Evolutionary conservation across 768 basidiomycete genomes (phyloP), one percentile per base, ranked within the genome.

Genomic region (Phlegmacium glaucopus): DNA sequence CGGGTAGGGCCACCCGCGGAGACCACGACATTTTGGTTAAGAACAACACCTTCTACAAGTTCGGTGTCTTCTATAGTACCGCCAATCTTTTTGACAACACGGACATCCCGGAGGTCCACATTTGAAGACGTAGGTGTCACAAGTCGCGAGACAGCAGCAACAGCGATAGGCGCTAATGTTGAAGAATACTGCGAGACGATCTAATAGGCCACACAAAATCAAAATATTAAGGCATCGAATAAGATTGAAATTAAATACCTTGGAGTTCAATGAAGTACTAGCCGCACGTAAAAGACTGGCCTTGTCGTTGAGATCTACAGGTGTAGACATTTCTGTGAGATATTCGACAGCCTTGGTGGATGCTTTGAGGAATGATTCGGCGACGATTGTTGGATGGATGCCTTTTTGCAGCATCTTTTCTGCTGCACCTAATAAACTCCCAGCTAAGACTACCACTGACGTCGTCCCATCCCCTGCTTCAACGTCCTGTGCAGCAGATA

Each of bases 51-150:
- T 48, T 98, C 94, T 18, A 96, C 80, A 13, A 99, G 80, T 58
- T 97, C 94, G 3, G 96, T 98, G 66, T 99, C 96, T 66, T 99
- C 96, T 52, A 99, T 99, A 2, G 96, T 98, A 36, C 96, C 96
- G 16, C 96, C 96, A 42, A 98, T 91, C 66, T 97, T 98, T 73
- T 95, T 98, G 43, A 99, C 94, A 54, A 99, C 77, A 27, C 96
- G 85, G 61, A 98, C 86, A 67, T 99, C 96, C 49, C 93, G 80
- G 17, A 99, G 83, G 68, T 99, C 96, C 43, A 99, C 96, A 60
- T 93, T 98, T 9, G 90, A 87, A 4, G 94, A 94, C 5, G 86
- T 83, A 1, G 90, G 78, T 0, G 90, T 90, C 39, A 90, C 83
- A 34, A 99, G 80, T 50, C 94, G 89, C 16, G 87, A 91, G 35